Evolutionary conservation across 2,329 filamentous ascomycete genomes (phyloP), one percentile per base, ranked within the genome.

Genomic region (Venturia asperata): DNA sequence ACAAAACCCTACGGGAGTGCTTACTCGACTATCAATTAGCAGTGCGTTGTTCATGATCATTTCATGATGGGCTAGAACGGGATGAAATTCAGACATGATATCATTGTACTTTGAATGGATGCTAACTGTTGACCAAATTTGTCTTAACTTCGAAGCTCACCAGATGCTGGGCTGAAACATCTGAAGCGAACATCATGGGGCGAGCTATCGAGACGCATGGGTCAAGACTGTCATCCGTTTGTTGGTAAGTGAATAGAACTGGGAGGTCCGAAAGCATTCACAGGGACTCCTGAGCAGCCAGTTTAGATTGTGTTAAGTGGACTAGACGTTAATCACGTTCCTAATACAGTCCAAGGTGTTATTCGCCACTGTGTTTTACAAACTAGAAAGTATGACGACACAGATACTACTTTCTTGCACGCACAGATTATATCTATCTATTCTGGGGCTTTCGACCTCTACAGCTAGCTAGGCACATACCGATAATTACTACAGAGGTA

Each of bases 11-110:
- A 58, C 30, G 52, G 52, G 52, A 37, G 52, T 58, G 52, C n/a
- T 52, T 58, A 37, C 52, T 37, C 52, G 52, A 58, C 52, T 58
- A 58, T 58, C 52, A 58, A 58, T 55, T 37, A 58, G 52, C 30
- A 58, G 52, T 58, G 52, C 27, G 52, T 58, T 58, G 30, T 19
- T 37, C 52, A 58, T 37, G 52, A 58, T 19, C 30, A n/a, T 19
- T 37, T 21, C 52, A 37, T 58, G 52, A 37, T 37, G 30, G 30
- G 2, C 52, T 58, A 58, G 52, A 58, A 30, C 17, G 52, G 52
- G 30, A 58, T 58, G 30, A 58, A 58, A 58, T 58, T 58, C 52
- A 58, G 24, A n/a, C 52, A 37, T 58, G 30, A 37, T 37, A 58
- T 58, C 30, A 21, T 58, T 58, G 30, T 37, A 37, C 30, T n/a